These are phyloP conservation scores for Eremothecium cymbalariae DNA, from an alignment of 1,139 yeast species.

Conservation along the genomic window DNA sequence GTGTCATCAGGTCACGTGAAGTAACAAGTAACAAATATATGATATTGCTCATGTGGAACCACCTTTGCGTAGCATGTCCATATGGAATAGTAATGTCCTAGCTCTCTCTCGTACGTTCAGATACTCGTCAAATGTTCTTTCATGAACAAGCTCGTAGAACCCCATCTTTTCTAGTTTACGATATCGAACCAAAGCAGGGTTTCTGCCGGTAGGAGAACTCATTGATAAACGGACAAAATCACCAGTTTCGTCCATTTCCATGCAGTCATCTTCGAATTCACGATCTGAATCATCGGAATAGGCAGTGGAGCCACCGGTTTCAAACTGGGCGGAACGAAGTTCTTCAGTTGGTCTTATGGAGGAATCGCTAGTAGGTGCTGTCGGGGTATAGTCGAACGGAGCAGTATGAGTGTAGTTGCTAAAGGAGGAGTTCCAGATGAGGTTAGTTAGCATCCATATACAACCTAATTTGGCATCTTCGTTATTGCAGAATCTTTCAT, in stretches of 20 bases:
- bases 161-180: slow-evolving; percentile 25
- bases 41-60: slow-evolving; percentile 1
- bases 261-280: slow-evolving; percentile 7
- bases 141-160: slow-evolving; percentile 17
- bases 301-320: slow-evolving; percentile 7
- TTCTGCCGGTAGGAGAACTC: slow-evolving; percentile 10
- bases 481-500: slow-evolving; percentile 31
- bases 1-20: slow-evolving; percentile 7
- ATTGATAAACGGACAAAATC: slow-evolving; percentile 18
- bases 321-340: slow-evolving; percentile 4
- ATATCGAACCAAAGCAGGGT: slow-evolving; percentile 25
- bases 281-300: slow-evolving; percentile 11
- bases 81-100: slow-evolving; percentile 27
- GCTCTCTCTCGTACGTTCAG: slow-evolving; percentile 30
- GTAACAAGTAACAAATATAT: not conserved
- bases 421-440: slow-evolving; percentile 42
- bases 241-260: slow-evolving; percentile 18
- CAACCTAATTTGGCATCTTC: slow-evolving; percentile 44
- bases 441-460: slow-evolving; percentile 51
- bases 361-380: slow-evolving; percentile 5
- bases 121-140: slow-evolving; percentile 25
- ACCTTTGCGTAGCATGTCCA: slow-evolving; percentile 25
- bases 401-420: slow-evolving; percentile 11
- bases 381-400: slow-evolving; percentile 23
- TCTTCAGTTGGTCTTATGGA: not conserved